phyloP scores from a whole-genome alignment of 768 basidiomycete species.

The Leccinum ochraceum region DNA sequence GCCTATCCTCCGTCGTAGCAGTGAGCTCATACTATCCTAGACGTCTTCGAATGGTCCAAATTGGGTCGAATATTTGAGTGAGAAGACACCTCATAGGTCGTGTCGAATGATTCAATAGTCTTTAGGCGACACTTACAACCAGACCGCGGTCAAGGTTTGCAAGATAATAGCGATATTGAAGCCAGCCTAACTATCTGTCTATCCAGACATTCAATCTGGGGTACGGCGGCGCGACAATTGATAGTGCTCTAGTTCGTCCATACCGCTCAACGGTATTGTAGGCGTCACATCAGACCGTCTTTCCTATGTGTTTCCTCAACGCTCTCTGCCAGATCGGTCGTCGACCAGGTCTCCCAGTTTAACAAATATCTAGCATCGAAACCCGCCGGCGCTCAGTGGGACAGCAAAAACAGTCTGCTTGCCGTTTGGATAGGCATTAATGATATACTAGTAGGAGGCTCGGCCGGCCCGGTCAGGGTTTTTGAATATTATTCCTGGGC shows the following conservation, averaged over 20 bases:
- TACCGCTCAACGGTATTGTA: constrained; percentile 52
- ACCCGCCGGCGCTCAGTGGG: constrained; percentile 57
- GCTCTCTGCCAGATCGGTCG: constrained; percentile 19
- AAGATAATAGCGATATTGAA: not conserved
- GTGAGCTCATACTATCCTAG: constrained; percentile 29
- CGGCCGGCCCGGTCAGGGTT: constrained; percentile 7
- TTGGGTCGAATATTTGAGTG: constrained; percentile 59
- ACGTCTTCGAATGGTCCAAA: constrained; percentile 63
- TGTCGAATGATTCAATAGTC: constrained; percentile 3
- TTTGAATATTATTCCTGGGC: too few relatives aligned
- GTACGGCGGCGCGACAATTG: constrained; percentile 66
- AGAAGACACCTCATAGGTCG: constrained; percentile 6
- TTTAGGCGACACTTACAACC: constrained; percentile 54
- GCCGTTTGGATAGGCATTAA: constrained; percentile 75
- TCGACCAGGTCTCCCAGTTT: constrained; percentile 65
- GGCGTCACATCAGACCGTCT: constrained; percentile 30
- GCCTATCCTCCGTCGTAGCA: not conserved
- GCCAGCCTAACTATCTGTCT: not conserved
- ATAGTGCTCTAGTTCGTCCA: constrained; percentile 55
- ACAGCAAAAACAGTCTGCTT: constrained; percentile 56
- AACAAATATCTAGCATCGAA: constrained; percentile 46
- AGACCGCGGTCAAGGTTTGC: constrained; percentile 49
- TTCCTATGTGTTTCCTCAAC: not conserved
- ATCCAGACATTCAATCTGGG: constrained; percentile 64
- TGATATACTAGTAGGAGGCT: constrained; percentile 41